Base-by-base conservation (phyloP, 768 basidiomycete species). In the Lentinula sp. region DNA sequence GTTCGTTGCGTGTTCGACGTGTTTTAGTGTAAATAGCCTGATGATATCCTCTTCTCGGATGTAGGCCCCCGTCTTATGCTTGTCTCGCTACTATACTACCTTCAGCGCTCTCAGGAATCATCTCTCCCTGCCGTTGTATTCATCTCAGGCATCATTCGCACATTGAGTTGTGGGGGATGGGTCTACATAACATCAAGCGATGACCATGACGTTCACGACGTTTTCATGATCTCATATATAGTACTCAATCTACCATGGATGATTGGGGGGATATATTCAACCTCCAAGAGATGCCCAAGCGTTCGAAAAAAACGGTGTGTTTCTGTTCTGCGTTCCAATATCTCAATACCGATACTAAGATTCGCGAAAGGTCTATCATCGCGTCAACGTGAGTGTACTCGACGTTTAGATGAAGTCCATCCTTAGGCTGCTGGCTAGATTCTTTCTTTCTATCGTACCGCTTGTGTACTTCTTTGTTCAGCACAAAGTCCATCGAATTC, bases 181-280 rank as follows among this genome's bases (percentile, higher is more conserved):
- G 91, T 95, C 32, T 96, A 86, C 67, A 85, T 95, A 67, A 95
- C 94, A 0, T 91, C 90, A 2, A 84, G 75, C 56, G 93, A 95
- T 69, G 81, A 90, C 73, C 91, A 93, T 65, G 88, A 90, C 67
- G 77, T 79, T 13, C 94, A 96, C 73, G 94, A 96, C 69, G 73
- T 93, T 40, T 84, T 87, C 69, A 96, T 96, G 94, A 86, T 95
- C 62, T 71, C 81, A 56, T 96, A 95, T 69, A 89, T 96, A 63
- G 78, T 91, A 3, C 83, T 85, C 70, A 93, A 91, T 67, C 67
- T 93, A 3, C 94, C 94, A 3, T 96, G 93, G 93, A 96, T 95
- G 93, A 65, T 86, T 28, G 84, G 91, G 31, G 81, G 85, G 8
- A 84, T 86, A 23, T 65, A 74, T 16, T 81, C 81, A 59, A 88